phyloP scores from a whole-genome alignment of 305 asterid genomes.

The Withania somnifera region DNA sequence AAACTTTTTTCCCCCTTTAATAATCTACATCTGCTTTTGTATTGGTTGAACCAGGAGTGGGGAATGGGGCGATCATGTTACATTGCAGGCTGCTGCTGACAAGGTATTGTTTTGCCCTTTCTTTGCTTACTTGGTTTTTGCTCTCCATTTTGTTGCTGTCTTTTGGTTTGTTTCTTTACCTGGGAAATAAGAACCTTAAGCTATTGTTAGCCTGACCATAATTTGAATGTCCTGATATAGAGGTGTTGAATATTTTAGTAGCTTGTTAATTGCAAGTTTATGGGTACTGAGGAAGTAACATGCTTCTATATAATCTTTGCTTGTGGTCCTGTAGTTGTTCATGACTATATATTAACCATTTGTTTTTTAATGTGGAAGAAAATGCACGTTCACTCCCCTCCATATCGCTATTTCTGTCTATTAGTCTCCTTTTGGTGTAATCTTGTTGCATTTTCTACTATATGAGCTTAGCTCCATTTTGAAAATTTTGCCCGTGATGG shows the following conservation, averaged over 20 bases:
- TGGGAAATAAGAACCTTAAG: background rate
- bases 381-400: background rate
- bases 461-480: background rate
- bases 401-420: background rate
- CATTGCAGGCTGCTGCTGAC: constrained; percentile 97
- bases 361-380: background rate
- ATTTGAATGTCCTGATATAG: background rate
- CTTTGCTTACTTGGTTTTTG: background rate
- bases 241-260: background rate
- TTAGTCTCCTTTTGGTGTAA: background rate
- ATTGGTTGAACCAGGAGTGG: constrained; percentile 47
- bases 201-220: background rate
- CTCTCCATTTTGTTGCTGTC: background rate
- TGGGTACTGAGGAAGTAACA: background rate
- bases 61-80: constrained; percentile 99
- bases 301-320: background rate
- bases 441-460: background rate
- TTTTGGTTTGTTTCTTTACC: background rate
- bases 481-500: background rate
- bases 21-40: constrained; percentile 6
- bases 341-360: background rate
- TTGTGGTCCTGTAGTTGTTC: background rate
- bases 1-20: background rate
- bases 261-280: background rate
- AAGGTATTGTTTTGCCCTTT: constrained; percentile 34